Percentiles rank a stretch among this genome's conserved stretches.
Conservation (phyloP, 257 asterid species). For the Coffea canephora region DNA sequence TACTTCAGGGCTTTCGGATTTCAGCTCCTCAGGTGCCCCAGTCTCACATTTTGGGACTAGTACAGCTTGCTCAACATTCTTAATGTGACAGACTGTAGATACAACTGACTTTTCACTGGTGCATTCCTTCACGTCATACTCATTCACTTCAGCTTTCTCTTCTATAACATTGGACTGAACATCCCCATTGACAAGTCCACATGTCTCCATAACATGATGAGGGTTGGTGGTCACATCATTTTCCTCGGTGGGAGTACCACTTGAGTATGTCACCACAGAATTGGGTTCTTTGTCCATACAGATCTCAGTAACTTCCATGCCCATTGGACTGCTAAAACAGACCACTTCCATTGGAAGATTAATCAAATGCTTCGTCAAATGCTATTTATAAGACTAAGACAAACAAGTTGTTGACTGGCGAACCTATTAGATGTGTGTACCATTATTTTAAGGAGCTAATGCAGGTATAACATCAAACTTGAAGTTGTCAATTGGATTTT, state of each 20-base stretch:
- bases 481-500: background rate
- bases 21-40: slow-evolving; percentile 20
- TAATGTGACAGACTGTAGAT: slow-evolving; percentile 24
- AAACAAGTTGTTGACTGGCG: background rate
- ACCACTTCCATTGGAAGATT: background rate
- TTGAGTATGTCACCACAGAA: slow-evolving; percentile 40
- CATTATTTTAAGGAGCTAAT: slow-evolving; percentile 1
- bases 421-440: background rate
- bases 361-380: background rate
- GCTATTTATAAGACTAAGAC: background rate
- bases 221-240: slow-evolving; percentile 16
- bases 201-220: slow-evolving; percentile 29
- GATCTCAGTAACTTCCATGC: slow-evolving; percentile 50
- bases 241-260: slow-evolving; percentile 34
- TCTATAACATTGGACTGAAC: slow-evolving; percentile 34
- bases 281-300: slow-evolving; percentile 76
- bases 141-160: slow-evolving; percentile 43
- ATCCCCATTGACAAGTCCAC: slow-evolving; percentile 36
- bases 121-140: slow-evolving; percentile 66
- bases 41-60: slow-evolving; percentile 22
- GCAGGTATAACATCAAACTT: background rate
- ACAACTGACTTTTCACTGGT: slow-evolving; percentile 40
- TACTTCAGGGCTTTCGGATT: slow-evolving; percentile 34
- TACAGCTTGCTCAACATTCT: slow-evolving; percentile 27
- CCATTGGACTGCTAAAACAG: slow-evolving; percentile 52